Conservation (phyloP, 2,329 filamentous ascomycete species). For the Monilinia polystroma region DNA sequence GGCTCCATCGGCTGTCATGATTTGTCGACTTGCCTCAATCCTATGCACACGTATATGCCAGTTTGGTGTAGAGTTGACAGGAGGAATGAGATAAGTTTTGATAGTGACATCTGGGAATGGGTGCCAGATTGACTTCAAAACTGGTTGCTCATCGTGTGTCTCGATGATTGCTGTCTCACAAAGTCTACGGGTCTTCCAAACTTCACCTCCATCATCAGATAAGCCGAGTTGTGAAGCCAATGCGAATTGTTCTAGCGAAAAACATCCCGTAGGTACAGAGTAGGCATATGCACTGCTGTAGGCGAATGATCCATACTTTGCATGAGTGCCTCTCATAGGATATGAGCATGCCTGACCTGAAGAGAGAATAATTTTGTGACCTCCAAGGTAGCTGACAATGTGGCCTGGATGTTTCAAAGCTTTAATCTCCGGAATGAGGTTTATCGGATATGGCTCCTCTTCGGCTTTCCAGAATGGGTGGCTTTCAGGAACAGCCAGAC, state of each 20-base stretch:
- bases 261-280: slow-evolving; percentile 72
- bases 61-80: slow-evolving; percentile 56
- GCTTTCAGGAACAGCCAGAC: slow-evolving; percentile 63
- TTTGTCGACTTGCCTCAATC: slow-evolving; percentile 57
- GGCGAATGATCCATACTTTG: slow-evolving; percentile 77
- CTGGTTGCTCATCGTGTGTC: slow-evolving; percentile 51
- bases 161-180: slow-evolving; percentile 65
- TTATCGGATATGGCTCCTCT: slow-evolving; percentile 60
- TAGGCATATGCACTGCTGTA: slow-evolving; percentile 76
- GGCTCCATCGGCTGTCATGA: slow-evolving; percentile 71
- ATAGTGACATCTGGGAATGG: slow-evolving; percentile 69
- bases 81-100: slow-evolving; percentile 64
- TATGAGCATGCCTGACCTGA: slow-evolving; percentile 81
- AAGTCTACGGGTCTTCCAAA: slow-evolving; percentile 73
- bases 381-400: slow-evolving; percentile 69
- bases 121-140: slow-evolving; percentile 68
- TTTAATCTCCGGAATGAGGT: slow-evolving; percentile 58
- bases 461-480: slow-evolving; percentile 74
- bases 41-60: slow-evolving; percentile 70
- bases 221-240: slow-evolving; percentile 73
- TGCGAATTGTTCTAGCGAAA: slow-evolving; percentile 74
- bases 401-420: slow-evolving; percentile 67
- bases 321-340: slow-evolving; percentile 76
- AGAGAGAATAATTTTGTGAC: slow-evolving; percentile 72
- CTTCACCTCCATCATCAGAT: slow-evolving; percentile 74